Conservation (phyloP, 306 rosid species). For the Ammopiptanthus mongolicus region DNA sequence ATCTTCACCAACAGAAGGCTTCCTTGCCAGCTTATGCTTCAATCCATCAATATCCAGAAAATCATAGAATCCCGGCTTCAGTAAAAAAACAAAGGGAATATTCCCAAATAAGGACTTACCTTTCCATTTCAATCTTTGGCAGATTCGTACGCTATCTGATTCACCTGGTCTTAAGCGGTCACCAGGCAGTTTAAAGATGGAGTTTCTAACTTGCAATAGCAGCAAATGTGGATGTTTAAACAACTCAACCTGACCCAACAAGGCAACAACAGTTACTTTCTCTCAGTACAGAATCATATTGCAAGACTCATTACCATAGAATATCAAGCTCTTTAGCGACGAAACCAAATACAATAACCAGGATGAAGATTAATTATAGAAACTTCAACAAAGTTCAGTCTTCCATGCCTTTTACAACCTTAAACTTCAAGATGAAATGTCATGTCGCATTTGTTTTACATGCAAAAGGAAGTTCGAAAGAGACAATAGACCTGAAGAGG, state of each 20-base stretch:
- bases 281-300: neutral
- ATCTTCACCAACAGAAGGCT: slow-evolving; percentile 49
- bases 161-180: slow-evolving; percentile 83
- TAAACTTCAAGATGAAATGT: too few species aligned
- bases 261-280: neutral
- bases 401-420: neutral
- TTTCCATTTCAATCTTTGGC: neutral
- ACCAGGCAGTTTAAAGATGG: slow-evolving; percentile 77
- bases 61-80: neutral
- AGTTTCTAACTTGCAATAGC: slow-evolving; percentile 69
- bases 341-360: neutral
- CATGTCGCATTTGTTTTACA: too few species aligned
- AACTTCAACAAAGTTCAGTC: too few species aligned
- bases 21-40: slow-evolving; percentile 66
- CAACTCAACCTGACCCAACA: slow-evolving; percentile 70
- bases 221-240: slow-evolving; percentile 87
- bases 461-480: too few species aligned
- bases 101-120: neutral
- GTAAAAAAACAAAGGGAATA: neutral
- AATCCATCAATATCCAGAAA: slow-evolving; percentile 66
- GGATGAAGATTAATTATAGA: too few species aligned
- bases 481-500: too few species aligned
- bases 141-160: slow-evolving; percentile 48
- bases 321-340: neutral
- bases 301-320: neutral